Evolutionary conservation across 495 filamentous ascomycete species (phyloP), one percentile per base, ranked within the genome.

Genomic region (Penicillium steckii): DNA sequence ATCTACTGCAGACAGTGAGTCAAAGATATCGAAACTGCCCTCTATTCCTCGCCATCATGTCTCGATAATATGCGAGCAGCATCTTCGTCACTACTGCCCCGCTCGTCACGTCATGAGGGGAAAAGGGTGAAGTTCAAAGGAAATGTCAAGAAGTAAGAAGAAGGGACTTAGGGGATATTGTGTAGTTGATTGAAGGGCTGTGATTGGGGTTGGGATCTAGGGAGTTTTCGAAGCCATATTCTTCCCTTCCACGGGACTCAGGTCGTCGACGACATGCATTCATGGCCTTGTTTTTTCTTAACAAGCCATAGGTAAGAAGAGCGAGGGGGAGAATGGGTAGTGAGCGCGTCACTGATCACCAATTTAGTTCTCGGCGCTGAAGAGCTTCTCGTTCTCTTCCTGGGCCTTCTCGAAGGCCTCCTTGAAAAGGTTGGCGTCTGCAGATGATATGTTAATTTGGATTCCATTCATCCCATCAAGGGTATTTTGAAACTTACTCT

Each of bases 331-430:
- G 19, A 40, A 15, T 40, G 17, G 33, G 32, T 21, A 24, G 26
- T 7, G 24, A 25, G 15, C 17, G 50, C 13, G 13, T 5, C 32
- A 35, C 5, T 10, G 32, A n/a, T n/a, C n/a, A n/a, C 10, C 30
- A 17, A 26, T 64, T 62, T 70, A 70, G 52, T 77, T 75, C 68
- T 80, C 76, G 23, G 71, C 64, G 38, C 32, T 52, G 75, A 97
- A 91, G 37, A 96, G 75, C 59, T 80, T 81, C 80, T 91, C 90
- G 70, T 97, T 99, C 71, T 96, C 94, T 76, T 96, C 85, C 78
- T 96, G 91, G 48, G 95, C 95, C 76, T 94, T 95, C 77, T 97
- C 85, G 78, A 97, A 99, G 51, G 92, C 88, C 40, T 97, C 93
- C 80, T 96, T 96, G 84, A 99, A 99, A 44, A 83, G 75, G 71